Conservation (phyloP, 805 yeast genomes). For the Diddensiella transvaalensis region DNA sequence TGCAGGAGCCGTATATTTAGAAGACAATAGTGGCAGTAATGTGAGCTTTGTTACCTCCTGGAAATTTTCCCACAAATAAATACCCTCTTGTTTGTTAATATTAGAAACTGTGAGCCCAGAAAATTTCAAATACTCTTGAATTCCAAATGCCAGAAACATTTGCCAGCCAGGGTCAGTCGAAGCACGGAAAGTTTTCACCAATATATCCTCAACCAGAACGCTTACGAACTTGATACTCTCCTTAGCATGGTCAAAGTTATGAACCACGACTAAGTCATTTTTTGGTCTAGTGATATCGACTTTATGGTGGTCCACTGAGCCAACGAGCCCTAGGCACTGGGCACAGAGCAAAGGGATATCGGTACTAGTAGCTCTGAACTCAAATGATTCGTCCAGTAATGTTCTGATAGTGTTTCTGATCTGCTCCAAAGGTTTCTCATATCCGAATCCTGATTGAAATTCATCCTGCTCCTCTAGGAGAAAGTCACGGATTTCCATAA, state of each 20-base stretch:
- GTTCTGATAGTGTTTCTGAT: slow-evolving; percentile 23
- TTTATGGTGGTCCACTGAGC: slow-evolving; percentile 66
- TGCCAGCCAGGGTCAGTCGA: slow-evolving; percentile 85
- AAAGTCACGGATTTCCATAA: slow-evolving; percentile 58
- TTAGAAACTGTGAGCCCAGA: slow-evolving; percentile 43
- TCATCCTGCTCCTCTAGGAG: slow-evolving; percentile 32
- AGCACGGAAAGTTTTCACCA: slow-evolving; percentile 87
- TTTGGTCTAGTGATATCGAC: slow-evolving; percentile 42
- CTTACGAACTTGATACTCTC: slow-evolving; percentile 67
- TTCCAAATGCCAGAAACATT: slow-evolving; percentile 76
- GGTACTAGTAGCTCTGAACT: slow-evolving; percentile 26
- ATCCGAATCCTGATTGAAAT: slow-evolving; percentile 12
- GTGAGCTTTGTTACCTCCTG: slow-evolving; percentile 67
- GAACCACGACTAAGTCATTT: slow-evolving; percentile 47
- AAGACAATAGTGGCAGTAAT: slow-evolving; percentile 66
- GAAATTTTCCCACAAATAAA: slow-evolving; percentile 56
- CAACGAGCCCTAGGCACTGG: slow-evolving; percentile 68
- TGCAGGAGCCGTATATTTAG: slow-evolving; percentile 63
- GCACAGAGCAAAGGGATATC: slow-evolving; percentile 59
- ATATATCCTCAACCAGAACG: slow-evolving; percentile 58
- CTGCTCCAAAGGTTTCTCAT: slow-evolving; percentile 10
- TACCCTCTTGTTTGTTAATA: slow-evolving; percentile 8
- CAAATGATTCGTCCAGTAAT: slow-evolving; percentile 27
- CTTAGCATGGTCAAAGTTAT: slow-evolving; percentile 56
- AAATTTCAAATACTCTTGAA: slow-evolving; percentile 77